Evolutionary conservation across 2,329 filamentous ascomycete genomes (phyloP).

Genomic region (Colletotrichum ledebouriae): DNA sequence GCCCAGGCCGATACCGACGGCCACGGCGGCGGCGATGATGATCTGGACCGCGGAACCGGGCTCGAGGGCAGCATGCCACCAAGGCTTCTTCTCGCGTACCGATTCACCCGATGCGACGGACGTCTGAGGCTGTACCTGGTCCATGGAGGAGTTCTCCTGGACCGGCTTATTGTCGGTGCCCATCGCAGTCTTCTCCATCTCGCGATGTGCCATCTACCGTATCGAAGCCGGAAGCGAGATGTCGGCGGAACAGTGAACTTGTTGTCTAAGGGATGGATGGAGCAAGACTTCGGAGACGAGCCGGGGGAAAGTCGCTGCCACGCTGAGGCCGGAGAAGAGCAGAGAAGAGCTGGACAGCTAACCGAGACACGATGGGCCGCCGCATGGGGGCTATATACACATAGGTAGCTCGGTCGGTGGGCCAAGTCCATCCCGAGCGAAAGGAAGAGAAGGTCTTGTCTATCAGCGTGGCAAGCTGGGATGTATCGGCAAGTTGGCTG

Average conservation of each 20-base stretch:
- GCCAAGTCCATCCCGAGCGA: slow-evolving; percentile 8
- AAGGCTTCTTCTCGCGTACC: slow-evolving; percentile 48
- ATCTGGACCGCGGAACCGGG: slow-evolving; percentile 64
- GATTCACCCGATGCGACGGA: slow-evolving; percentile 35
- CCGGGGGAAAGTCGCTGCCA: slow-evolving; percentile 20
- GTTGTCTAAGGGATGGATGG: not conserved
- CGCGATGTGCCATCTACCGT: not conserved
- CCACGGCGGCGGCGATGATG: slow-evolving; percentile 61
- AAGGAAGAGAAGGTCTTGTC: slow-evolving; percentile 30
- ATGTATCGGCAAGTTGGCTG: slow-evolving; percentile 11
- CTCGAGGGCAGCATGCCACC: slow-evolving; percentile 55
- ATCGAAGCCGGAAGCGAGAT: not conserved
- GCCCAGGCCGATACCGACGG: slow-evolving; percentile 62
- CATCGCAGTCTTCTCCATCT: slow-evolving; percentile 42
- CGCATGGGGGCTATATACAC: slow-evolving; percentile 28
- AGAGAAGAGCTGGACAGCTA: not conserved
- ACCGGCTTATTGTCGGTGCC: slow-evolving; percentile 38
- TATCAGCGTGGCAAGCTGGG: slow-evolving; percentile 37
- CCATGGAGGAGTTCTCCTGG: slow-evolving; percentile 43
- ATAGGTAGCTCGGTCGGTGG: slow-evolving; percentile 9
- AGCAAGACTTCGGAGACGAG: not conserved
- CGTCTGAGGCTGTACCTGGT: slow-evolving; percentile 33
- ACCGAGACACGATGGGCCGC: slow-evolving; percentile 6
- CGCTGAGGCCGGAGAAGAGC: slow-evolving; percentile 14
- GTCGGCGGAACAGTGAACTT: not conserved